Evolutionary conservation across 257 asterid species (phyloP).

Genomic region (Solanum chaucha): DNA sequence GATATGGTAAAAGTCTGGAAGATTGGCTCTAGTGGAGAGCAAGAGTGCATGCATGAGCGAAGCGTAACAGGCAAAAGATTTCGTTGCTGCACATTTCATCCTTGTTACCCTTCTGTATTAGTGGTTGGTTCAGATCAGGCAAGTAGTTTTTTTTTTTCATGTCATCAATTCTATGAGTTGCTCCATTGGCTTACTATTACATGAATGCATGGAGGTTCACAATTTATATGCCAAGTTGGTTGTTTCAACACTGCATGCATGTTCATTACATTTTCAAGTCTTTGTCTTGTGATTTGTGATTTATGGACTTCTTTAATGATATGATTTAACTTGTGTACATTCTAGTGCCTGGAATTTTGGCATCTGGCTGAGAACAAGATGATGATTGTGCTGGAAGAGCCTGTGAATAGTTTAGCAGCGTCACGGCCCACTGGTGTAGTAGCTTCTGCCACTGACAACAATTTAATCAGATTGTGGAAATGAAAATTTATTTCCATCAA

Average conservation of each 20-base stretch:
- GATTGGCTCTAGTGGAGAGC: constrained; percentile 16
- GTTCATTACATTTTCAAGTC: neutral
- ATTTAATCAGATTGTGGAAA: constrained; percentile 25
- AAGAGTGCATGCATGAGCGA: constrained; percentile 17
- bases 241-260: neutral
- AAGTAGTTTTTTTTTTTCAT: neutral
- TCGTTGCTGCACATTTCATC: constrained; percentile 24
- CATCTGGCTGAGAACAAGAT: constrained; percentile 23
- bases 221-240: neutral
- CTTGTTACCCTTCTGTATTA: constrained; percentile 14
- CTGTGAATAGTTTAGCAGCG: constrained; percentile 11
- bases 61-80: constrained; percentile 16
- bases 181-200: neutral
- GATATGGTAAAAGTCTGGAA: constrained; percentile 29
- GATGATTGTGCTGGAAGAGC: constrained; percentile 9
- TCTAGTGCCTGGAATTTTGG: constrained; percentile 36
- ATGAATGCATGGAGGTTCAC: neutral
- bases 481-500: neutral
- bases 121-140: constrained; percentile 21
- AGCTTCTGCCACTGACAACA: constrained; percentile 20
- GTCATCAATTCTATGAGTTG: neutral
- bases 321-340: neutral
- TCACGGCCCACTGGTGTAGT: constrained; percentile 10
- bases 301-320: neutral
- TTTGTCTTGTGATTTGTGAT: neutral